phyloP scores from a whole-genome alignment of 805 yeast species.

The Candida coquimbonensis region DNA sequence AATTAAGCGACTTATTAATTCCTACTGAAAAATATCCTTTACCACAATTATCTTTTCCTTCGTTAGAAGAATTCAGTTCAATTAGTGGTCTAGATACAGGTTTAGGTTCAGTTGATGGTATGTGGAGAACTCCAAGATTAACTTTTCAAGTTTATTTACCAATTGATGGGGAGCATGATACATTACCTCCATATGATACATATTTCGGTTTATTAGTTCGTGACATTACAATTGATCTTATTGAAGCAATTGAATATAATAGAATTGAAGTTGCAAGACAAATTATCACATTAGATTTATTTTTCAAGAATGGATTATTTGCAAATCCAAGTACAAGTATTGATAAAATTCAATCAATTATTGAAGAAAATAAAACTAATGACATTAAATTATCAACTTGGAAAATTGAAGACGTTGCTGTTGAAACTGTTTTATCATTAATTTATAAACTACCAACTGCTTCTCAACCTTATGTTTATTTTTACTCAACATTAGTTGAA shows the following conservation, averaged over 20 bases:
- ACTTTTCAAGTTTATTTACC: slow-evolving; percentile 54
- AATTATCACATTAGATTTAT: slow-evolving; percentile 64
- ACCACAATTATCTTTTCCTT: slow-evolving; percentile 28
- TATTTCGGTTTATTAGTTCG: slow-evolving; percentile 58
- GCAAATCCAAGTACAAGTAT: slow-evolving; percentile 71
- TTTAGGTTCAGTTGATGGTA: slow-evolving; percentile 49
- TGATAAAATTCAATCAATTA: slow-evolving; percentile 50
- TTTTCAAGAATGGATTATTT: slow-evolving; percentile 59
- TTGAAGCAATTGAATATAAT: slow-evolving; percentile 81
- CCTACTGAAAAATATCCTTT: slow-evolving; percentile 15
- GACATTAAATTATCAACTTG: slow-evolving; percentile 49
- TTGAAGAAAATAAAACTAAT: slow-evolving; percentile 31
- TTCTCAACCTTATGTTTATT: slow-evolving; percentile 66
- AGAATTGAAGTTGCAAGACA: slow-evolving; percentile 83
- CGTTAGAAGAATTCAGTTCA: slow-evolving; percentile 27
- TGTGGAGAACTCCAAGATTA: slow-evolving; percentile 62
- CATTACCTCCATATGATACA: slow-evolving; percentile 40
- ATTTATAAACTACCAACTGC: slow-evolving; percentile 69
- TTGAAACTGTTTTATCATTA: slow-evolving; percentile 74
- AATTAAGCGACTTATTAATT: slow-evolving; percentile 11
- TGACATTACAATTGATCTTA: slow-evolving; percentile 68
- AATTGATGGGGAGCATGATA: slow-evolving; percentile 54
- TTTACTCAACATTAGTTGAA: slow-evolving; percentile 76
- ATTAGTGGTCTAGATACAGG: slow-evolving; percentile 28
- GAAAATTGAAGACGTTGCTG: slow-evolving; percentile 86